Percentiles rank a stretch among this genome's conserved stretches.
Evolutionary conservation across 2,329 filamentous ascomycete species (phyloP).

Genomic region (Aspergillus uvarum): DNA sequence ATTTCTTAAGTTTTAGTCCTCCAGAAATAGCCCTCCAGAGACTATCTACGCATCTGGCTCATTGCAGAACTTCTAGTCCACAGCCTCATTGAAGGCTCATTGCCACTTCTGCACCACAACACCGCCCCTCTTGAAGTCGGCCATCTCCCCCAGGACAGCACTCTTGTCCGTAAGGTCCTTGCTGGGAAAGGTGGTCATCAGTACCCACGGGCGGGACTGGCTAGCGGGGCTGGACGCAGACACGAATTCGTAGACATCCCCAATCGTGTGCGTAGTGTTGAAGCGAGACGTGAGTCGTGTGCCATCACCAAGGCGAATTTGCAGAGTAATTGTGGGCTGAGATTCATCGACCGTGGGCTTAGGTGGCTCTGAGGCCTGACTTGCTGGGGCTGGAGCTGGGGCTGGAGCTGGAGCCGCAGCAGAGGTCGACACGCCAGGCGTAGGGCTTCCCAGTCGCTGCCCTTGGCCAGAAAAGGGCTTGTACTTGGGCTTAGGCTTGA

Average conservation of each 20-base stretch:
- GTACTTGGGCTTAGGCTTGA: conserved; percentile 63
- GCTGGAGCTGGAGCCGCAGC: conserved; percentile 35
- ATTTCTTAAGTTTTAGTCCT: background rate
- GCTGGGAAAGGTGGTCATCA: conserved; percentile 67
- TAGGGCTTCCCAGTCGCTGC: conserved; percentile 63
- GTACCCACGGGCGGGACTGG: conserved; percentile 53
- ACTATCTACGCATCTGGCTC: background rate
- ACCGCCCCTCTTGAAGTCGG: conserved; percentile 52
- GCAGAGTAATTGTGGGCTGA: conserved; percentile 58
- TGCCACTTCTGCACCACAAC: conserved; percentile 53
- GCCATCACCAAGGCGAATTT: conserved; percentile 64
- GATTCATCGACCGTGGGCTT: conserved; percentile 57
- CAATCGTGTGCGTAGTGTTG: conserved; percentile 65
- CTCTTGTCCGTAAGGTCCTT: conserved; percentile 60
- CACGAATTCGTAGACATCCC: conserved; percentile 64
- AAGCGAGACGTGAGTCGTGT: conserved; percentile 61
- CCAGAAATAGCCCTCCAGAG: background rate
- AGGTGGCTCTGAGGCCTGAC: conserved; percentile 28
- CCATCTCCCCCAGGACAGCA: conserved; percentile 45
- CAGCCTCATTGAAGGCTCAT: conserved; percentile 14
- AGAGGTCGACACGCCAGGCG: conserved; percentile 51
- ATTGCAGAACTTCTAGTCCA: conserved; percentile 1
- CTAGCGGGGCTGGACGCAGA: conserved; percentile 52
- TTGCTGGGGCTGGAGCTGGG: conserved; percentile 21
- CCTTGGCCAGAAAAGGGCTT: conserved; percentile 62